Evolutionary conservation across 164 flowering plant species (phyloP).

Genomic region (Saururus chinensis): DNA sequence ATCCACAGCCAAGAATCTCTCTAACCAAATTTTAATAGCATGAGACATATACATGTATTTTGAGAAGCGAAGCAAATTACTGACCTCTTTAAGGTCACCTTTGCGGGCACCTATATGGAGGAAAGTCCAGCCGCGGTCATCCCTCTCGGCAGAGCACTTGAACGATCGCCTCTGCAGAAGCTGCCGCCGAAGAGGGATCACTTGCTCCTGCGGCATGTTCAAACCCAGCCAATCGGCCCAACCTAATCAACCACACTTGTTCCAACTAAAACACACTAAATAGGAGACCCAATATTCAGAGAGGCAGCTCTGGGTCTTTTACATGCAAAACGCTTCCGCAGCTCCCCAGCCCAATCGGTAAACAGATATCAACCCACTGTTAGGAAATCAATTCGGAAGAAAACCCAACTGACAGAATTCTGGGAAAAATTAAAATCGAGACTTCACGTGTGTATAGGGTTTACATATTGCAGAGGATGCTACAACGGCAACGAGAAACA

Average conservation of each 20-base stretch:
- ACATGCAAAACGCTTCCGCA: too few relatives aligned
- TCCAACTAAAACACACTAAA: neutral
- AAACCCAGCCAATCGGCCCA: neutral
- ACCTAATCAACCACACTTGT: neutral
- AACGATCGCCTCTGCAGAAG: constrained; percentile 38
- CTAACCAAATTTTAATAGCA: too few relatives aligned
- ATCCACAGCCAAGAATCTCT: too few relatives aligned
- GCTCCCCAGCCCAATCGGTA: too few relatives aligned
- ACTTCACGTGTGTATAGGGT: neutral
- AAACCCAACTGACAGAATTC: neutral
- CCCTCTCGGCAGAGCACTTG: constrained; percentile 34
- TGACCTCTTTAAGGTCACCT: constrained; percentile 79
- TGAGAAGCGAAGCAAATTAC: neutral
- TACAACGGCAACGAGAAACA: too few relatives aligned
- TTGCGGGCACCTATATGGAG: constrained; percentile 77
- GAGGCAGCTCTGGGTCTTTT: neutral
- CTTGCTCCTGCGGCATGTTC: constrained; percentile 29
- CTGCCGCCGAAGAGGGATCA: constrained; percentile 22
- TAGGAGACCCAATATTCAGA: neutral
- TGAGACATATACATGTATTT: too few relatives aligned
- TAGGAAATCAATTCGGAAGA: neutral
- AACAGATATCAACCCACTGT: too few relatives aligned
- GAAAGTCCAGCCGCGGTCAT: constrained; percentile 93
- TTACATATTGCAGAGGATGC: constrained; percentile 15
- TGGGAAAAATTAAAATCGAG: neutral